Evolutionary conservation across 139 green algal genomes (phyloP).

Genomic region (Chlorella sp.): DNA sequence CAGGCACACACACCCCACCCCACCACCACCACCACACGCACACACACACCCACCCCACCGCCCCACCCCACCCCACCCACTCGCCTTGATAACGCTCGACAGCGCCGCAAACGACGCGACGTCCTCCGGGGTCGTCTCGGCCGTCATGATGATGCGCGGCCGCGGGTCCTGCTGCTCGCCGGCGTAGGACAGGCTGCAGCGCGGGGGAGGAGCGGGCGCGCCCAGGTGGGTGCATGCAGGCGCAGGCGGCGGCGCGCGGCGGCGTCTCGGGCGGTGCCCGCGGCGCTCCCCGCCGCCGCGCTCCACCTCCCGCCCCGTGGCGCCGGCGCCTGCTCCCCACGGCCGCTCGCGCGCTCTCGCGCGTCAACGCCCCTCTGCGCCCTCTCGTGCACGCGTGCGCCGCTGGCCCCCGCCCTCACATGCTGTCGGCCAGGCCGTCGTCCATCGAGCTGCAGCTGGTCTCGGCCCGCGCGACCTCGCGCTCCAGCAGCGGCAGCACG

Average conservation of each 20-base stretch:
- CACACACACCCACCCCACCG: background rate
- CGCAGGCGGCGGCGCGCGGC: background rate
- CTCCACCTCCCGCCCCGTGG: background rate
- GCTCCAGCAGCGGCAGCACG: slow-evolving; percentile 24
- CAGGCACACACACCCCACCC: too few species aligned
- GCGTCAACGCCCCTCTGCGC: background rate
- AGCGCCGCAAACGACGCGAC: slow-evolving; percentile 44
- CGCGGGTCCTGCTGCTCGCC: background rate
- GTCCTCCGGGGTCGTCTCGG: slow-evolving; percentile 27
- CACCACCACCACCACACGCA: too few species aligned
- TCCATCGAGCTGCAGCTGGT: background rate
- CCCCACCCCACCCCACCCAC: background rate
- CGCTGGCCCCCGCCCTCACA: background rate
- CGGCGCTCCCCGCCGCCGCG: background rate
- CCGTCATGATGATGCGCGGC: slow-evolving; percentile 52
- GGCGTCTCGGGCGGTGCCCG: background rate
- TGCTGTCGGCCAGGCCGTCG: background rate
- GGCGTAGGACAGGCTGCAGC: background rate
- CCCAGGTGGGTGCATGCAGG: background rate
- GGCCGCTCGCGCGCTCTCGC: too few species aligned
- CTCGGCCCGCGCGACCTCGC: background rate
- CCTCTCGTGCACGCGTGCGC: background rate
- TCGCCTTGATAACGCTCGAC: slow-evolving; percentile 54
- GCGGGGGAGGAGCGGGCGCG: background rate
- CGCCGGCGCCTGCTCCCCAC: background rate